phyloP scores from a whole-genome alignment of 2,329 filamentous ascomycete species.

The Monilinia polystroma region DNA sequence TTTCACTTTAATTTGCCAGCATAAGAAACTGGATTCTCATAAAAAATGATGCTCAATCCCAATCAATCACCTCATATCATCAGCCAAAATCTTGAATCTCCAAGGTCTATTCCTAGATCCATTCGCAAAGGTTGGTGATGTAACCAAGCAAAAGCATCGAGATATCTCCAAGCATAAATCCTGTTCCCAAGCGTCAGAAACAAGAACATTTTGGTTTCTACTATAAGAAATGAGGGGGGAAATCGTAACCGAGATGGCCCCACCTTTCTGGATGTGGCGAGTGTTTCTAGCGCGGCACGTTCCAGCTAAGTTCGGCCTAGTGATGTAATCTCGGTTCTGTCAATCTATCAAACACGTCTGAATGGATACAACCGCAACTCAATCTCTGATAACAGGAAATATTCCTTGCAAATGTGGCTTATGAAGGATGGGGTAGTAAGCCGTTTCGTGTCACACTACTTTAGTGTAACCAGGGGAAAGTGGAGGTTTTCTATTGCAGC shows the following conservation, averaged over 20 bases:
- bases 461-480: background rate
- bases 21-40: background rate
- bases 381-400: conserved; percentile 17
- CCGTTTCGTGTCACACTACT: conserved; percentile 10
- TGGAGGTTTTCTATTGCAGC: background rate
- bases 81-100: background rate
- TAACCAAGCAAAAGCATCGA: background rate
- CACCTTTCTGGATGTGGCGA: conserved; percentile 5
- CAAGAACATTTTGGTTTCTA: conserved; percentile 51
- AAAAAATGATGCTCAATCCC: background rate
- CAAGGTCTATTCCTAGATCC: background rate
- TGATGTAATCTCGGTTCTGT: conserved; percentile 21
- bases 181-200: conserved; percentile 49
- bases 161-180: background rate
- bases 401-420: conserved; percentile 15
- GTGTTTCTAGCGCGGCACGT: conserved; percentile 59
- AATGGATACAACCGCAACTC: conserved; percentile 2
- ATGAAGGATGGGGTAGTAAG: background rate
- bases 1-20: too few relatives aligned
- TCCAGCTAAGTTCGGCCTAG: conserved; percentile 48
- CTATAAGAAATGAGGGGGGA: conserved; percentile 7
- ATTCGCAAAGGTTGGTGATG: background rate
- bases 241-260: background rate
- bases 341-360: conserved; percentile 15
- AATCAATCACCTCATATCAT: background rate